These are phyloP conservation scores for Neurospora hispaniola DNA, from an alignment of 495 filamentous ascomycete genomes.

Conservation along the genomic window DNA sequence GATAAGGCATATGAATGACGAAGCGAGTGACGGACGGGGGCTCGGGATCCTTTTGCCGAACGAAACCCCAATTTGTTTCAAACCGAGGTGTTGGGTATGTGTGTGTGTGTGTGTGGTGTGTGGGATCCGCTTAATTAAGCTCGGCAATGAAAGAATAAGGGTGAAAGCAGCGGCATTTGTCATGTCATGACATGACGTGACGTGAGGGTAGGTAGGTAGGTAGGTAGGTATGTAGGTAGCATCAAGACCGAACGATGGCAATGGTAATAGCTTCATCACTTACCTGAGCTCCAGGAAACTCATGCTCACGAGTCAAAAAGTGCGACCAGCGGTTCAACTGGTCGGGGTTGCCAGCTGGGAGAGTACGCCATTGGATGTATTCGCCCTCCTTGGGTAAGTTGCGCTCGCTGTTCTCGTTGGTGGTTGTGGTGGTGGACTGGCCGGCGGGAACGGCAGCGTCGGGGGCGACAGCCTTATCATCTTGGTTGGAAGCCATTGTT, in stretches of 20 bases:
- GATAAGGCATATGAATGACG: neutral
- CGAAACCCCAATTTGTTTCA: neutral
- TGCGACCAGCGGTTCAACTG: slow-evolving; percentile 39
- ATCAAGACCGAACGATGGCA: neutral
- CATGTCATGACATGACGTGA: neutral
- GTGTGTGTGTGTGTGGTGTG: neutral
- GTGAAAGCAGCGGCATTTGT: neutral
- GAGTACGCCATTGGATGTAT: slow-evolving; percentile 34
- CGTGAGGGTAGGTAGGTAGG: neutral
- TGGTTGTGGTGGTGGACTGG: neutral
- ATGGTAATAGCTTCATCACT: slow-evolving; percentile 1
- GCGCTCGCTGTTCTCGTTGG: neutral
- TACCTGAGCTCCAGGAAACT: slow-evolving; percentile 88
- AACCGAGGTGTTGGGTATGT: neutral
- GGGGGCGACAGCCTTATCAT: neutral
- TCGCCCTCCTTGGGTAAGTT: slow-evolving; percentile 32
- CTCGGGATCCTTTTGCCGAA: neutral
- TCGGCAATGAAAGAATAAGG: neutral
- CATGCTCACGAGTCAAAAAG: slow-evolving; percentile 53
- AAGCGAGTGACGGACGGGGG: neutral
- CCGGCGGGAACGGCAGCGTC: neutral
- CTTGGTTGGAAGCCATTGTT: neutral
- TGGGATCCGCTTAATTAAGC: neutral
- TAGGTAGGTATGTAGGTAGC: neutral
- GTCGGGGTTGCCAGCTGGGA: slow-evolving; percentile 28